Evolutionary conservation across 164 flowering plant genomes (phyloP).

Genomic region (Echeveria elegans): DNA sequence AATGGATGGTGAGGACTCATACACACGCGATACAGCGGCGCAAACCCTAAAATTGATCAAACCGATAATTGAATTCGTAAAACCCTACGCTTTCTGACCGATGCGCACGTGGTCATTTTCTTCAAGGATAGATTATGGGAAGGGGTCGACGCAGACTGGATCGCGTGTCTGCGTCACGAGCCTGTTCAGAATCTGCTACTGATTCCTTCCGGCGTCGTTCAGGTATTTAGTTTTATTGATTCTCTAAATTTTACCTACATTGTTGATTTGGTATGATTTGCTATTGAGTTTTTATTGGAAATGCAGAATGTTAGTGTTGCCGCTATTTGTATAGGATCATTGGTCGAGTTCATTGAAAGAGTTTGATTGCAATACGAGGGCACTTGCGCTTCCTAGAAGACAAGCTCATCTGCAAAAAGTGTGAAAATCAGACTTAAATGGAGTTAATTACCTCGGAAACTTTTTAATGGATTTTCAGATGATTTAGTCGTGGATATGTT

Average conservation of each 20-base stretch:
- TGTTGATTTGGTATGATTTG: neutral
- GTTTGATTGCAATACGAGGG: conserved; percentile 37
- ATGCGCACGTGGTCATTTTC: conserved; percentile 77
- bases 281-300: neutral
- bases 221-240: conserved; percentile 20
- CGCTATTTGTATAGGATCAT: conserved; percentile 32
- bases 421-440: neutral
- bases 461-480: neutral
- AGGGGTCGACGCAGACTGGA: conserved; percentile 64
- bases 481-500: neutral
- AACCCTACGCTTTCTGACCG: conserved; percentile 31
- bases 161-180: conserved; percentile 53
- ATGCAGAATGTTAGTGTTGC: neutral
- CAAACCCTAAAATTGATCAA: conserved; percentile 73
- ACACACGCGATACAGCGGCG: conserved; percentile 43
- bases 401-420: conserved; percentile 51
- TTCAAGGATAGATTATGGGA: conserved; percentile 81
- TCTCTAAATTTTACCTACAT: neutral
- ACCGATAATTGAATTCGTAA: conserved; percentile 53
- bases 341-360: conserved; percentile 82
- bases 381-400: conserved; percentile 55
- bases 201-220: conserved; percentile 70
- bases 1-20: conserved; percentile 27
- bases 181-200: conserved; percentile 47
- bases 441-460: too few species aligned